phyloP scores from a whole-genome alignment of 768 basidiomycete genomes.

The Pisolithus sp. region DNA sequence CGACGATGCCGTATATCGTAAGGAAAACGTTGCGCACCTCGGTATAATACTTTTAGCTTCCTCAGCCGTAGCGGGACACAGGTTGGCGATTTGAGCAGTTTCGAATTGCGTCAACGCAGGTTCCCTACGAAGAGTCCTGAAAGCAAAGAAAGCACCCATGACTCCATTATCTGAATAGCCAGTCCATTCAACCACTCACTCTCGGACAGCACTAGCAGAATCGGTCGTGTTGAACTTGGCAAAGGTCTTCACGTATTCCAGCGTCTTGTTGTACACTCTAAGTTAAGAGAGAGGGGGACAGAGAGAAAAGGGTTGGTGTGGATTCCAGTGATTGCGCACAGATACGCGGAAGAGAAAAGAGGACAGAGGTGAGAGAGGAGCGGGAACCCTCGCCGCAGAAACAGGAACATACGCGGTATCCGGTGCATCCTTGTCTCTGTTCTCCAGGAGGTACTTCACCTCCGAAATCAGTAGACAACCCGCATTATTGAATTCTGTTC shows the following conservation, averaged over 20 bases:
- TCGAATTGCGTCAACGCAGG: conserved; percentile 82
- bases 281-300: background rate
- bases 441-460: conserved; percentile 85
- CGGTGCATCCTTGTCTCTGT: conserved; percentile 80
- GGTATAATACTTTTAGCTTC: conserved; percentile 90
- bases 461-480: conserved; percentile 89
- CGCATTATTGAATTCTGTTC: conserved; percentile 81
- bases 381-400: background rate
- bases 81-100: conserved; percentile 86
- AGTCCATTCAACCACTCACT: conserved; percentile 43
- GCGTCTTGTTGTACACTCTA: conserved; percentile 90
- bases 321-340: too few relatives aligned
- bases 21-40: conserved; percentile 42
- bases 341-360: background rate
- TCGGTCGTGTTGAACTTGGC: conserved; percentile 85
- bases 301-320: background rate
- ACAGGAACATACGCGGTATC: conserved; percentile 64
- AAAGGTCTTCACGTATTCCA: conserved; percentile 88
- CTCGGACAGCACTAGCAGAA: conserved; percentile 79
- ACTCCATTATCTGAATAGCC: background rate
- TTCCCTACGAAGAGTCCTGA: conserved; percentile 75
- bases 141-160: background rate
- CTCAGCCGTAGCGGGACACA: conserved; percentile 82
- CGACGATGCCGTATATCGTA: too few relatives aligned
- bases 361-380: background rate